A percentile compares a stretch with the other conserved stretches of the same genome.
Conservation (phyloP, 2,329 filamentous ascomycete species). For the Alternaria triticina region DNA sequence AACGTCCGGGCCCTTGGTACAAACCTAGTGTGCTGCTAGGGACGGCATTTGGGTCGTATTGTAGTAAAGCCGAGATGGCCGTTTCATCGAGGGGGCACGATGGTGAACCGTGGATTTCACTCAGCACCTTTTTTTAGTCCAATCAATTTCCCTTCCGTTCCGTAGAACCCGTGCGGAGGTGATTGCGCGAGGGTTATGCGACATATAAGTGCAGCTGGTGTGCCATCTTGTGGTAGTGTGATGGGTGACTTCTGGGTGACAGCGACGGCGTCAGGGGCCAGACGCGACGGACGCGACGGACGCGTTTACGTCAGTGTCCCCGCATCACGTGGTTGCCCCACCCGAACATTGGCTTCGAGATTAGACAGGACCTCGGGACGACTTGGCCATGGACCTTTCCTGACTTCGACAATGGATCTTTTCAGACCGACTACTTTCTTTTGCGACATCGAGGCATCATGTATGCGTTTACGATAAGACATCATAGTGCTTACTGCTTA, state of each 20-base stretch:
- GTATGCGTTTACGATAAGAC: background rate
- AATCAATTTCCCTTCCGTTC: background rate
- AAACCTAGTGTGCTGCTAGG: slow-evolving; percentile 5
- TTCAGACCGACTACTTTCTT: background rate
- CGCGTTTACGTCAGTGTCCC: background rate
- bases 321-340: background rate
- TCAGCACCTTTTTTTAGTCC: background rate
- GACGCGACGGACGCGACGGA: background rate
- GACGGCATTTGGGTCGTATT: background rate
- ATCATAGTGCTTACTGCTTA: background rate
- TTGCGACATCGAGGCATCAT: background rate
- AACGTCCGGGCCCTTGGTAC: slow-evolving; percentile 1
- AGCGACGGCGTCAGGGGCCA: background rate
- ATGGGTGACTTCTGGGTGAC: background rate
- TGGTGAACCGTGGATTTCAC: background rate
- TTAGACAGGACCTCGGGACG: no score
- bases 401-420: background rate
- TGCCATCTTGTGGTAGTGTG: background rate
- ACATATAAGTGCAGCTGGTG: background rate
- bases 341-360: no score
- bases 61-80: slow-evolving; percentile 5
- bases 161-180: background rate
- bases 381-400: background rate
- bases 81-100: background rate
- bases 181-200: background rate